Evolutionary conservation across 2,329 filamentous ascomycete species (phyloP).

Genomic region (Dendryphion nanum): DNA sequence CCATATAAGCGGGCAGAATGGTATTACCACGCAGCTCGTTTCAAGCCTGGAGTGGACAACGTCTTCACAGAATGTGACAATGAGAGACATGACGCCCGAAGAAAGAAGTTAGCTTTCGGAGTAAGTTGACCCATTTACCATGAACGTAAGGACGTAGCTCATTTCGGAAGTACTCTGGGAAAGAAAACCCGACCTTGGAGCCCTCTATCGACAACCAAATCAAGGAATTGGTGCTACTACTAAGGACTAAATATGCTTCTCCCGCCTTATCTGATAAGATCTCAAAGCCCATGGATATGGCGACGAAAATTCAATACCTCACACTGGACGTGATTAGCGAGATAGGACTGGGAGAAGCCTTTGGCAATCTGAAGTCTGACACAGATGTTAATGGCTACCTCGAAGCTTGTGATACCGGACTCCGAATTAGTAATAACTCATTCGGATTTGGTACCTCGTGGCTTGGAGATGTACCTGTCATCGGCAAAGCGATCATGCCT

Average conservation of each 20-base stretch:
- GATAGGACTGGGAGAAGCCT: conserved; percentile 52
- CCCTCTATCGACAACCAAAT: conserved; percentile 50
- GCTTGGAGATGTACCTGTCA: conserved; percentile 21
- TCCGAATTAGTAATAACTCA: conserved; percentile 25
- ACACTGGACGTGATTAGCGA: conserved; percentile 58
- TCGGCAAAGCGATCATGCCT: conserved; percentile 28
- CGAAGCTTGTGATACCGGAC: conserved; percentile 42
- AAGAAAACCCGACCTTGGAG: conserved; percentile 54
- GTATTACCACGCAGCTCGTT: conserved; percentile 44
- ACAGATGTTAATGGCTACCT: conserved; percentile 49
- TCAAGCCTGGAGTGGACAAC: conserved; percentile 56
- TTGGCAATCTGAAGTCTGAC: conserved; percentile 53
- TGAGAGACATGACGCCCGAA: conserved; percentile 43
- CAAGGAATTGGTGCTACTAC: conserved; percentile 47
- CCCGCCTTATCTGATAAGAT: conserved; percentile 12
- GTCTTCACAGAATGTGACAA: conserved; percentile 54
- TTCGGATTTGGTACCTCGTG: conserved; percentile 27
- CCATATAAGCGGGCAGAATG: conserved; percentile 41
- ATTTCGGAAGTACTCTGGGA: conserved; percentile 50
- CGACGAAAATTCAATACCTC: conserved; percentile 50
- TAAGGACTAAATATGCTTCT: conserved; percentile 47
- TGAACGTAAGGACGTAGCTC: too few relatives aligned
- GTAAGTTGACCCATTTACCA: conserved; percentile 21
- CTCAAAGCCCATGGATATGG: conserved; percentile 47
- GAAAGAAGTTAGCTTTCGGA: conserved; percentile 52